These are phyloP conservation scores for Calonectria fujianensis DNA, from an alignment of 2,329 filamentous ascomycete species.

Conservation along the genomic window DNA sequence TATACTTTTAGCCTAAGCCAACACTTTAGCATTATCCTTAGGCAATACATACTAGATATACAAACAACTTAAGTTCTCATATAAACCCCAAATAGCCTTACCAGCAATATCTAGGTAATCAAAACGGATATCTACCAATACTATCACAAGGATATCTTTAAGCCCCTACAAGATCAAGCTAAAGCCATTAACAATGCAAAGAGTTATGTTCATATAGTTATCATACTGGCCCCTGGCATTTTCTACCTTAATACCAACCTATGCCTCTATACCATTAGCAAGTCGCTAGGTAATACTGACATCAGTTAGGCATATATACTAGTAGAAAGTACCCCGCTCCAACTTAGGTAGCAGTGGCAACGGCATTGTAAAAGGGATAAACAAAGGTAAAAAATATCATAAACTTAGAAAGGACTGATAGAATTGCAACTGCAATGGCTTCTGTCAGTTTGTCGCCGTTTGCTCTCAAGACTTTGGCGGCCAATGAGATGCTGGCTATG, in stretches of 20 bases:
- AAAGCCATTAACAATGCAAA: not conserved
- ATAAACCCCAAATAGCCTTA: not conserved
- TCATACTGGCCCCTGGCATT: not conserved
- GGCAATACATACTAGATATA: not conserved
- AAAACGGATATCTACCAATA: not conserved
- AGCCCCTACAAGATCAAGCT: not conserved
- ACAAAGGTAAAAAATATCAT: too few species aligned
- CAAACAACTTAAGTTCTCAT: not conserved
- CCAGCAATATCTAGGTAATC: not conserved
- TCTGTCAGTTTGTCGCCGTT: too few species aligned
- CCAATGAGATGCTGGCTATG: too few species aligned
- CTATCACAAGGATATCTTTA: not conserved
- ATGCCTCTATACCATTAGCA: not conserved
- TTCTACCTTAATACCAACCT: not conserved
- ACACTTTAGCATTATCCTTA: too few species aligned
- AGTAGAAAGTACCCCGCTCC: not conserved
- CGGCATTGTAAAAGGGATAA: not conserved
- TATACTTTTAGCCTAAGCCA: too few species aligned
- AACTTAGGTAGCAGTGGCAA: not conserved
- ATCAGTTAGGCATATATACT: not conserved
- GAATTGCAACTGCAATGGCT: too few species aligned
- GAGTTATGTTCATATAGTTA: not conserved
- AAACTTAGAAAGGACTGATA: too few species aligned
- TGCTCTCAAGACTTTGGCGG: too few species aligned
- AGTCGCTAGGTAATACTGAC: not conserved